Base-by-base conservation (phyloP, 306 rosid genomes). In the Cicer judaicum region DNA sequence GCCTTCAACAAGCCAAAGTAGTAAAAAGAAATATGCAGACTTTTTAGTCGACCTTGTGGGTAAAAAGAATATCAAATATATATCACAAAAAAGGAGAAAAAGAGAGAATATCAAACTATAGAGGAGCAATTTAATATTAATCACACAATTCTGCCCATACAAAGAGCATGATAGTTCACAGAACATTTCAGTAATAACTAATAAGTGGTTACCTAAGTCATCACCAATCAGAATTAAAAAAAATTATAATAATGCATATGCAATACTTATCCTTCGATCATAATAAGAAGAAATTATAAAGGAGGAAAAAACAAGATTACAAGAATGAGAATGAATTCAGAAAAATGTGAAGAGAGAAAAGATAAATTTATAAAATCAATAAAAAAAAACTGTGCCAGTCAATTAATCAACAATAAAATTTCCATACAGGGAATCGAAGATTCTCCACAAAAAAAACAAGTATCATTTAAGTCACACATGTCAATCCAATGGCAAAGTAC, bases 71-170 rank as follows among this genome's bases (percentile, higher is more conserved):
- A 50, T 63, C 29, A 38, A 69, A 55, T 39, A 52, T 63, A 71
- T 29, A 52, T 34, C 39, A 41, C 36, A 16, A 34, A 43, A 18
- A 40, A 6, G 21, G 29, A 43, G 29, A 5, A n/a, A 24, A 24
- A 46, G 43, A 43, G 24, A 39, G 36, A 52, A 68, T 7, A 56
- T 52, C 59, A 43, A 52, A 59, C 60, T 21, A 55, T 55, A 38
- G 68, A 74, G 44, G 40, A 59, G 47, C 65, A 83, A 5, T 60
- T 46, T 44, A 80, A 60, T 46, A 62, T 72, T 65, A 21, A 65
- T 34, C 80, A 76, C 29, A 63, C 46, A 74, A 1, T 54, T 13
- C 63, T 12, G 64, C 38, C 42, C 42, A 46, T 49, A 71, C 12
- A 68, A 43, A 60, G 47, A 64, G 76, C 60, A 72, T 14, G 44